Evolutionary conservation across 805 yeast genomes (phyloP).

Genomic region (Yamadazyma laniorum): DNA sequence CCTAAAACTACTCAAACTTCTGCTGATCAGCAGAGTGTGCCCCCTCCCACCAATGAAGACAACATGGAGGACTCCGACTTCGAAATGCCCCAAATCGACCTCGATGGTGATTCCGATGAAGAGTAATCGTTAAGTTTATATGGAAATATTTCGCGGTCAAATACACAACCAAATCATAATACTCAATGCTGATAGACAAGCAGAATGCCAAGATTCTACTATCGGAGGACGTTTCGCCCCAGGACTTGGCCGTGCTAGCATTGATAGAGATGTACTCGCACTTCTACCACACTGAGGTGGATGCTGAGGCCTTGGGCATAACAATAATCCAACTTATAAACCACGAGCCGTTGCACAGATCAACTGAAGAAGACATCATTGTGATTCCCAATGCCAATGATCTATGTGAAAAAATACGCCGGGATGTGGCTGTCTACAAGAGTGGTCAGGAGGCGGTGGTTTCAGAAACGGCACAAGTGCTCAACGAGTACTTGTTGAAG

Average conservation of each 20-base stretch:
- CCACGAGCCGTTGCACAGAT: conserved; percentile 29
- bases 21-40: not conserved
- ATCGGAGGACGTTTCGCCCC: conserved; percentile 50
- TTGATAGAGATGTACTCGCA: conserved; percentile 30
- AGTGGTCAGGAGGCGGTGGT: not conserved
- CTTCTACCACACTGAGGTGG: not conserved
- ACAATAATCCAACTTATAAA: conserved; percentile 44
- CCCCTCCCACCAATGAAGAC: not conserved
- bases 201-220: conserved; percentile 22
- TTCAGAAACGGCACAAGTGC: conserved; percentile 1
- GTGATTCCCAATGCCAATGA: conserved; percentile 33
- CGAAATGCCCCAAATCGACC: conserved; percentile 48
- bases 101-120: conserved; percentile 42
- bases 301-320: conserved; percentile 13
- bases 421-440: conserved; percentile 5
- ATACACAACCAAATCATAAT: not conserved
- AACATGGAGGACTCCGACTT: conserved; percentile 40
- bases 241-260: conserved; percentile 50
- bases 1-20: not conserved
- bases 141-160: conserved; percentile 7
- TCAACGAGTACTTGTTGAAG: conserved; percentile 7
- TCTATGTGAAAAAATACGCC: conserved; percentile 22
- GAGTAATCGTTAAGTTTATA: conserved; percentile 17
- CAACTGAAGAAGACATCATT: conserved; percentile 18
- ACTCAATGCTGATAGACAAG: conserved; percentile 4